These are phyloP conservation scores for Telfairia occidentalis DNA, from an alignment of 331 rosid genomes.

Conservation along the genomic window DNA sequence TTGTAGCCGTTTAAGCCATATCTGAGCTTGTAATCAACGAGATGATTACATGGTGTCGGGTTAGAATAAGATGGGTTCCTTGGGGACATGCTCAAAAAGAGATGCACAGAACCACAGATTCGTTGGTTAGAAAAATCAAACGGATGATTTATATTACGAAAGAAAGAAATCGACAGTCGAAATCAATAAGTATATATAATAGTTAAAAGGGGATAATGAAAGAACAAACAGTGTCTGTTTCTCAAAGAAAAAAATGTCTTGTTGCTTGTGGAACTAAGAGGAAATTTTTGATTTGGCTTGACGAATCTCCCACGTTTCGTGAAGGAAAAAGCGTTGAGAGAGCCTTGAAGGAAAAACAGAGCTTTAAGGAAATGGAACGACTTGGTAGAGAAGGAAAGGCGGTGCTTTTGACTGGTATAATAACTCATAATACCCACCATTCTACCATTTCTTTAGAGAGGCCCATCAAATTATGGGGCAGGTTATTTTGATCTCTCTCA, in stretches of 20 bases:
- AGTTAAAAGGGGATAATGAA: neutral
- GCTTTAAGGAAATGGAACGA: neutral
- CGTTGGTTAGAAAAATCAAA: conserved; percentile 10
- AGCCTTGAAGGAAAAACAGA: neutral
- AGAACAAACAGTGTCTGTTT: neutral
- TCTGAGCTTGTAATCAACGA: conserved; percentile 67
- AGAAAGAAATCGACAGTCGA: conserved; percentile 1
- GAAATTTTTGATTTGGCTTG: neutral
- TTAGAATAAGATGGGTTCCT: conserved; percentile 50
- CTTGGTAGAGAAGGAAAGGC: conserved; percentile 15
- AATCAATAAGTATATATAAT: neutral
- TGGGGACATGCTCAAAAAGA: conserved; percentile 31
- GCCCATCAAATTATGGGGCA: neutral
- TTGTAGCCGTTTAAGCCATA: conserved; percentile 58
- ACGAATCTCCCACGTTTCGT: conserved; percentile 2
- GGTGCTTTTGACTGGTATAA: conserved; percentile 7
- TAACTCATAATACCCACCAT: neutral
- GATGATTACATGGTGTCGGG: conserved; percentile 71
- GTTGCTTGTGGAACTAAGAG: neutral
- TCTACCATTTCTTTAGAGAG: neutral
- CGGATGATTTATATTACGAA: conserved; percentile 7
- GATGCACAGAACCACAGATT: conserved; percentile 19
- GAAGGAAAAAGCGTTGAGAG: neutral
- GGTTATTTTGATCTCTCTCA: neutral
- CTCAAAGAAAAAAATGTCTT: neutral